Evolutionary conservation across 2,329 filamentous ascomycete genomes (phyloP).

Genomic region (Sarocladium kiliense): DNA sequence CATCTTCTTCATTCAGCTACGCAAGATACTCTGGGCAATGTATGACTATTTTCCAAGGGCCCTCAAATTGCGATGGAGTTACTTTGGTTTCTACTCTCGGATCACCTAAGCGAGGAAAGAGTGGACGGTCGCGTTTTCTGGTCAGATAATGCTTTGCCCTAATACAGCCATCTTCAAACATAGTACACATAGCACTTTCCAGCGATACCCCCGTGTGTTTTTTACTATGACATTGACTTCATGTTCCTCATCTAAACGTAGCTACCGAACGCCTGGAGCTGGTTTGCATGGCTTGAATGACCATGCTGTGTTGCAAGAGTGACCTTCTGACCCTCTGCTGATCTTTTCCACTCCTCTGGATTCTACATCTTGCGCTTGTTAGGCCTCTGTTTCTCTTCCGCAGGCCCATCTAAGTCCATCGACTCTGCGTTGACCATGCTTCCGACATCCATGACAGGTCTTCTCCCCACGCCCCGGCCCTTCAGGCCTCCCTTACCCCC

Average conservation of each 20-base stretch:
- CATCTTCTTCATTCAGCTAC: background rate
- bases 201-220: no score
- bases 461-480: constrained; percentile 3
- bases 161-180: no score
- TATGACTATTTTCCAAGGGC: background rate
- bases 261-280: background rate
- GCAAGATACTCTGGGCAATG: background rate
- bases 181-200: no score
- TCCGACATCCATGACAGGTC: background rate
- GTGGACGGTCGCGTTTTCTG: no score
- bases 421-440: constrained; percentile 36
- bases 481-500: constrained; percentile 12
- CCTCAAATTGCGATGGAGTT: background rate
- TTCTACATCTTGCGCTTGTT: constrained; percentile 49
- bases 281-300: background rate
- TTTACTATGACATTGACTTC: background rate
- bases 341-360: background rate
- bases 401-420: constrained; percentile 53
- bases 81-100: background rate
- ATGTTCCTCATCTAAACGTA: background rate
- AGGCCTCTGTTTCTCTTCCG: constrained; percentile 44
- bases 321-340: background rate
- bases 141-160: no score
- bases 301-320: background rate
- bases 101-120: background rate